A percentile compares a stretch with the other conserved stretches of the same genome.
Evolutionary conservation across 2,329 filamentous ascomycete genomes (phyloP).

Genomic region (Claviceps africana): DNA sequence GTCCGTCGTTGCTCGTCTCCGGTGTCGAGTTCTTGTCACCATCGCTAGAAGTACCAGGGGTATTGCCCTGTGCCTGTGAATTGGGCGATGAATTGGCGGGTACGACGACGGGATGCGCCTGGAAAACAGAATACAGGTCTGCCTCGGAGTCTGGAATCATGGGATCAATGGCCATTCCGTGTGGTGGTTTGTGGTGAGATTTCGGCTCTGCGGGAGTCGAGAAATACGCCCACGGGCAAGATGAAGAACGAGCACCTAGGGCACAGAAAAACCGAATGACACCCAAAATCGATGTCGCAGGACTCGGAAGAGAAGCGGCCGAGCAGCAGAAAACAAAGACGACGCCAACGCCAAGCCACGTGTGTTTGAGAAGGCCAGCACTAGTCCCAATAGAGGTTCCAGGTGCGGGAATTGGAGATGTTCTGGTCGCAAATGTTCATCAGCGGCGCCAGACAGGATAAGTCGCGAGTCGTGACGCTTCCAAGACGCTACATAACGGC

Average conservation of each 20-base stretch:
- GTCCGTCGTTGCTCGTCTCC: conserved; percentile 7
- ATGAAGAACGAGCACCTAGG: neutral
- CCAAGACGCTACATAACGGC: neutral
- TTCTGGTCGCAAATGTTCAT: neutral
- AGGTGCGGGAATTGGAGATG: neutral
- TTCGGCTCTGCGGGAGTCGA: neutral
- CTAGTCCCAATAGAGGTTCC: neutral
- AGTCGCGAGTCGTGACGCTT: neutral
- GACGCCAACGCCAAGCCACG: neutral
- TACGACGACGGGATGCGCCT: conserved; percentile 1
- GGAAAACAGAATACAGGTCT: neutral
- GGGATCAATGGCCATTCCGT: conserved; percentile 1
- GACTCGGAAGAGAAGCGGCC: neutral
- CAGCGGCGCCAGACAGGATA: neutral
- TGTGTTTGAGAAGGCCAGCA: neutral
- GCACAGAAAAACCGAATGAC: neutral
- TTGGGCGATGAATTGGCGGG: conserved; percentile 4
- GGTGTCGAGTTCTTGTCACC: conserved; percentile 1
- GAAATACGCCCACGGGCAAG: neutral
- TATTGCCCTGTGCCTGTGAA: conserved; percentile 3
- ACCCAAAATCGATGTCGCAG: neutral
- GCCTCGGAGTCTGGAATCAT: conserved; percentile 1
- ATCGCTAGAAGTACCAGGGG: neutral
- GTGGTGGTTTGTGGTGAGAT: neutral
- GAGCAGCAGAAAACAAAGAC: neutral